phyloP scores from a whole-genome alignment of 2,329 filamentous ascomycete species.

The Aspergillus carbonarius region DNA sequence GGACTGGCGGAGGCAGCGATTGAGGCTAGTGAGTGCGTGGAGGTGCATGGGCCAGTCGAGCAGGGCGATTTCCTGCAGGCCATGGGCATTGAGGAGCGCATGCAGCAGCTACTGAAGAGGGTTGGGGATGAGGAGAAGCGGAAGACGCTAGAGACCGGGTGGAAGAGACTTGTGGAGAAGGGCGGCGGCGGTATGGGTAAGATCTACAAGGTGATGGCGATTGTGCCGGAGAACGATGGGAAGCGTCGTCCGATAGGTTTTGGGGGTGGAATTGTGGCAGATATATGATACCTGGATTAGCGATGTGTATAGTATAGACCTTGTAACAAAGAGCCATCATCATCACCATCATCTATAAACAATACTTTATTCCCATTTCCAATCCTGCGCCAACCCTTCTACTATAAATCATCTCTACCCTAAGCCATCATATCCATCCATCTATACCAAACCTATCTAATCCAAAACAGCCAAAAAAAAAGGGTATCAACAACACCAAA shows the following conservation, averaged over 20 bases:
- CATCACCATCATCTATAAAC: not conserved
- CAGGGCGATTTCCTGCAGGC: slow-evolving; percentile 75
- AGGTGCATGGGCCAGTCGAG: slow-evolving; percentile 88
- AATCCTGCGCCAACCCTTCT: not conserved
- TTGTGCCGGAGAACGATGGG: slow-evolving; percentile 77
- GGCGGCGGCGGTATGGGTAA: slow-evolving; percentile 87
- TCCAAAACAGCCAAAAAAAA: not conserved
- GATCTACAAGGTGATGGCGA: slow-evolving; percentile 89
- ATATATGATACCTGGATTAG: not conserved
- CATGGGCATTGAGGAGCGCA: slow-evolving; percentile 82
- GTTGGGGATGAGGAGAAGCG: slow-evolving; percentile 52
- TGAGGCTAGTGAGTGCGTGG: slow-evolving; percentile 72
- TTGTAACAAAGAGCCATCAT: not conserved
- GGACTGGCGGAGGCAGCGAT: slow-evolving; percentile 81
- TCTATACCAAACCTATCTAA: not conserved
- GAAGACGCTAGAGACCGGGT: slow-evolving; percentile 68
- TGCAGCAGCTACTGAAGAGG: slow-evolving; percentile 62
- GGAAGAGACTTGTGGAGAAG: slow-evolving; percentile 79
- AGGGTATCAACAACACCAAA: slow-evolving; percentile 2
- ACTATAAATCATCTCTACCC: not conserved
- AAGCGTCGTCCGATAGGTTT: slow-evolving; percentile 83
- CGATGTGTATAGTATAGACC: not conserved
- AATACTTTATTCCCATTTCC: not conserved
- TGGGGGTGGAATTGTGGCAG: slow-evolving; percentile 61
- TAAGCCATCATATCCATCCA: not conserved